These are phyloP conservation scores for Calamus simplicifolius DNA, from an alignment of 176 grass and related monocot genomes.

Conservation along the genomic window DNA sequence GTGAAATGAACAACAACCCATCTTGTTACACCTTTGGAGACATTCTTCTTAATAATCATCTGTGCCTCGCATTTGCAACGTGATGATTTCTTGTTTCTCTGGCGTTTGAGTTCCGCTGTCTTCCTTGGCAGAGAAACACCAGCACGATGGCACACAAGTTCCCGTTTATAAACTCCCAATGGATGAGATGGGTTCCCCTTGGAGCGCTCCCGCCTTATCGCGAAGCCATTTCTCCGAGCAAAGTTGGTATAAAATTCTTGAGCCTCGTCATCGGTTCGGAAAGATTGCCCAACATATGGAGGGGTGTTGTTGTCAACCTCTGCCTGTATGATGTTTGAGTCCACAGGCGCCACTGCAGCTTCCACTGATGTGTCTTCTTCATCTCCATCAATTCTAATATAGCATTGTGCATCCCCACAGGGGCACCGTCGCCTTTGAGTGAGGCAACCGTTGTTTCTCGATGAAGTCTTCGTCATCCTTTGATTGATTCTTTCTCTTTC, in stretches of 20 bases:
- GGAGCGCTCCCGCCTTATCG: conserved; percentile 38
- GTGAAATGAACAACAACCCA: conserved; percentile 46
- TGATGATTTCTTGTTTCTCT: conserved; percentile 45
- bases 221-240: conserved; percentile 37
- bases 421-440: conserved; percentile 34
- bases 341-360: neutral
- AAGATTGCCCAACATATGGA: conserved; percentile 38
- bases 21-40: conserved; percentile 19
- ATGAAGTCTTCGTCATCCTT: conserved; percentile 28
- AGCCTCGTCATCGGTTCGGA: conserved; percentile 38
- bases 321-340: conserved; percentile 6
- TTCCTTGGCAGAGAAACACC: conserved; percentile 33
- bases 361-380: conserved; percentile 35
- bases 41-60: conserved; percentile 58
- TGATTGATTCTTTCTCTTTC: too few relatives aligned
- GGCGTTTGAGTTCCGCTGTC: conserved; percentile 30
- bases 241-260: conserved; percentile 45
- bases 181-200: conserved; percentile 47
- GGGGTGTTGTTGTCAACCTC: too few relatives aligned
- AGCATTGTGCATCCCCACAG: conserved; percentile 38
- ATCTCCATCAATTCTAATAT: conserved; percentile 21
- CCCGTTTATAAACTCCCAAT: conserved; percentile 42
- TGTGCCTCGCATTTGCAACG: conserved; percentile 45
- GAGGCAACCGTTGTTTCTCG: conserved; percentile 26
- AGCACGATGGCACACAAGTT: conserved; percentile 48